A percentile compares a stretch with the other conserved stretches of the same genome.
These are phyloP conservation scores for Leccinum solheimii DNA, from an alignment of 1,284 basidiomycete genomes.

Conservation along the genomic window DNA sequence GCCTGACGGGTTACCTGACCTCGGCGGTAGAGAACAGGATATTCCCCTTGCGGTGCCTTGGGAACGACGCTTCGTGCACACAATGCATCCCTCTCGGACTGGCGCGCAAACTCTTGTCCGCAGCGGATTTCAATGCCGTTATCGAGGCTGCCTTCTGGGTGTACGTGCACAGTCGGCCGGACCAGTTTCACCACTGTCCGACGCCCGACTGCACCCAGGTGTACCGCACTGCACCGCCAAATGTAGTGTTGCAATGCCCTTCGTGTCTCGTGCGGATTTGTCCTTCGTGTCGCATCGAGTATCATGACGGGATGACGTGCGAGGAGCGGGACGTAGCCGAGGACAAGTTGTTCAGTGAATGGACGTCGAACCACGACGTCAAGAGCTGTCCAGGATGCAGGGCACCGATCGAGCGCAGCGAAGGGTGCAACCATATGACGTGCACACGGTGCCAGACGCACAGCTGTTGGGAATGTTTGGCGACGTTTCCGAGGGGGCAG, in stretches of 20 bases:
- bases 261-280: conserved; percentile 70
- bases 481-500: conserved; percentile 59
- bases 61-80: conserved; percentile 55
- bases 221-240: conserved; percentile 53
- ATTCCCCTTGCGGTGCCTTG: conserved; percentile 72
- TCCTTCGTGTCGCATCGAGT: conserved; percentile 60
- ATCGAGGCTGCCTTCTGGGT: conserved; percentile 56
- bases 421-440: conserved; percentile 77
- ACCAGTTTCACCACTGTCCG: conserved; percentile 70
- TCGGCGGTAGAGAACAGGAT: conserved; percentile 54
- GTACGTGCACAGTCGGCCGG: conserved; percentile 53
- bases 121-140: conserved; percentile 52
- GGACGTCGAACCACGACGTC: conserved; percentile 59
- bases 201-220: conserved; percentile 73
- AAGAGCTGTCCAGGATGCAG: conserved; percentile 72
- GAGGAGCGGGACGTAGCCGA: conserved; percentile 51
- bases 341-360: conserved; percentile 57
- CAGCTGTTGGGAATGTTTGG: conserved; percentile 73
- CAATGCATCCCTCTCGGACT: conserved; percentile 50
- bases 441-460: conserved; percentile 70
- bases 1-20: conserved; percentile 55
- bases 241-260: conserved; percentile 64
- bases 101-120: conserved; percentile 50
- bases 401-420: conserved; percentile 62
- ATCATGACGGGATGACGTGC: conserved; percentile 66